A percentile compares a stretch with the other conserved stretches of the same genome.
Conservation (phyloP, 2,329 filamentous ascomycete species). For the Colletotrichum liaoningense region DNA sequence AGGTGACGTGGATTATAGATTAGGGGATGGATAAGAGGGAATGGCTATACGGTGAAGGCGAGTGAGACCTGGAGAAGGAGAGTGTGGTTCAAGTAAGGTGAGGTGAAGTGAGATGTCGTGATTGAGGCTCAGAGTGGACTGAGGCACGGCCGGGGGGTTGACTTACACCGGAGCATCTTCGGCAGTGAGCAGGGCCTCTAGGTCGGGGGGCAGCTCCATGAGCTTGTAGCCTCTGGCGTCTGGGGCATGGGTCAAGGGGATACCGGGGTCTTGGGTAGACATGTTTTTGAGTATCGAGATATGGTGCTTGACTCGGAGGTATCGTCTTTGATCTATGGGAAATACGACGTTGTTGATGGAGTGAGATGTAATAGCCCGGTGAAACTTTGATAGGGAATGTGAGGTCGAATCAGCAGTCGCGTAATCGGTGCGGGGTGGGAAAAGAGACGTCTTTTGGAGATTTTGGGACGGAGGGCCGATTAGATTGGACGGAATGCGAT, state of each 20-base stretch:
- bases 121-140: constrained; percentile 18
- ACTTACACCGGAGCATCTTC: constrained; percentile 63
- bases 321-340: not conserved
- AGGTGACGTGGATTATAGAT: not conserved
- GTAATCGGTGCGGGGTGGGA: constrained; percentile 24
- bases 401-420: constrained; percentile 9
- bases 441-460: not conserved
- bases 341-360: not conserved
- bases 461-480: not conserved
- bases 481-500: not conserved
- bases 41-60: too few species aligned
- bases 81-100: constrained; percentile 8
- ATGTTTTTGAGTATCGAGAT: constrained; percentile 41
- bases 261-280: constrained; percentile 61
- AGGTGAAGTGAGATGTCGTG: not conserved
- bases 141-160: constrained; percentile 6
- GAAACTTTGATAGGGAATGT: not conserved
- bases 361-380: not conserved
- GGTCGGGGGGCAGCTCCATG: constrained; percentile 70
- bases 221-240: constrained; percentile 67
- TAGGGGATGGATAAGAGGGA: not conserved
- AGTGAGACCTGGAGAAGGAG: not conserved
- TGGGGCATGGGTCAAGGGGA: constrained; percentile 62
- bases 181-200: constrained; percentile 66
- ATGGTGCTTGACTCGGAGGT: not conserved